Base-by-base conservation (phyloP, 2,329 filamentous ascomycete genomes). In the Cladosporium halotolerans region DNA sequence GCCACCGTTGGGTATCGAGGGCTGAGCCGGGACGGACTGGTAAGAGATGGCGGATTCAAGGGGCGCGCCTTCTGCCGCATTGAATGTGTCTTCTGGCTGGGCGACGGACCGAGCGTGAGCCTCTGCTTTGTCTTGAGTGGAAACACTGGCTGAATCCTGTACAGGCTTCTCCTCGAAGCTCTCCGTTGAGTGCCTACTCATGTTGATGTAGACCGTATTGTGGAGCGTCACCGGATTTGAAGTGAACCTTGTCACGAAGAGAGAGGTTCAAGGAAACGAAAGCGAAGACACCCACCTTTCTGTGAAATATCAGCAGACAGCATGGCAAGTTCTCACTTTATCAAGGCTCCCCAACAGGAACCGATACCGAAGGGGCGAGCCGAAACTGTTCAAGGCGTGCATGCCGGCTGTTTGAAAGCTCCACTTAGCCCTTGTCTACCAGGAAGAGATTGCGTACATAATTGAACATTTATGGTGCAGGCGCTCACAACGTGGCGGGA, bases 1-100 rank as follows among this genome's bases (percentile, higher is more conserved):
- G 0, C 73, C 73, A 9, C 73, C 73, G 58, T 76, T 64, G 0
- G 74, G 73, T 52, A 52, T 61, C 9, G 51, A 54, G 7, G 56
- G 52, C 34, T 54, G 58, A 1, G 57, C 52, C n/a, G 59, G 57
- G 13, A 56, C 53, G 10, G 58, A 62, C 2, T 59, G 56, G 45
- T 61, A 57, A 2, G 61, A 60, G 19, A 56, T 54, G 1, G 55
- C 58, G n/a, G 57, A 57, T 9, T 57, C 47, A 16, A 63, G 54
- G 19, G 60, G 58, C n/a, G 56, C 55, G 42, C 59, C 60, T 38
- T 57, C 53, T 10, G 46, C 36, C 6, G 36, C 36, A 14, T 39
- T 39, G 11, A 14, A 10, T 14, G 36, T 14, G 3, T 39, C 36
- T 14, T 14, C 36, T 14, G n/a, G 13, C 8, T n/a, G 13, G 36